These are phyloP conservation scores for Fusarium praegraminearum DNA, from an alignment of 2,329 filamentous ascomycete genomes.

Conservation along the genomic window DNA sequence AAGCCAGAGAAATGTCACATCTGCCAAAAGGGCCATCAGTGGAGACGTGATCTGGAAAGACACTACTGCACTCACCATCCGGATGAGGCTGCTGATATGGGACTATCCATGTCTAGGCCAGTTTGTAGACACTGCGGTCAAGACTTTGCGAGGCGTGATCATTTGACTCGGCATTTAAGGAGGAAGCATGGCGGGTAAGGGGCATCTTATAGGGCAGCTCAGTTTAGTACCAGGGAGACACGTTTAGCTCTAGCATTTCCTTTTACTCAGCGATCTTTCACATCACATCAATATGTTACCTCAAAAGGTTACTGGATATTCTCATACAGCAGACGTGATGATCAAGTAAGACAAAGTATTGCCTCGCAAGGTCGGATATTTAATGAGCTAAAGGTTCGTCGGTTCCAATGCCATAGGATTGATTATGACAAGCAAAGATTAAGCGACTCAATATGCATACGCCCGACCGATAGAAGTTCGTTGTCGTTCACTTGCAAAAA, in stretches of 20 bases:
- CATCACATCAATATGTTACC: fast-evolving
- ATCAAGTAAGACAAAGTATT: background rate
- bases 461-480: background rate
- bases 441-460: background rate
- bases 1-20: slow-evolving; percentile 17
- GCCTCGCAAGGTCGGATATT: background rate
- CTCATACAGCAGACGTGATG: background rate
- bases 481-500: background rate
- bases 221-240: background rate
- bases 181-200: slow-evolving; percentile 16
- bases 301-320: too few relatives aligned
- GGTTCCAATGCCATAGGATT: background rate
- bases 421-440: background rate
- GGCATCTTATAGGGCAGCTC: background rate
- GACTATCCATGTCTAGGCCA: background rate
- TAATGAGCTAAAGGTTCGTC: background rate
- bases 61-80: slow-evolving; percentile 11
- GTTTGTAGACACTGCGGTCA: slow-evolving; percentile 5
- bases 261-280: background rate
- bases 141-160: slow-evolving; percentile 15
- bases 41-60: slow-evolving; percentile 6
- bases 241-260: background rate
- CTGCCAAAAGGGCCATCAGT: slow-evolving; percentile 13
- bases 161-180: slow-evolving; percentile 16
- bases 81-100: slow-evolving; percentile 6